phyloP scores from a whole-genome alignment of 2,329 filamentous ascomycete genomes.

The Sodiomyces alkalinus region DNA sequence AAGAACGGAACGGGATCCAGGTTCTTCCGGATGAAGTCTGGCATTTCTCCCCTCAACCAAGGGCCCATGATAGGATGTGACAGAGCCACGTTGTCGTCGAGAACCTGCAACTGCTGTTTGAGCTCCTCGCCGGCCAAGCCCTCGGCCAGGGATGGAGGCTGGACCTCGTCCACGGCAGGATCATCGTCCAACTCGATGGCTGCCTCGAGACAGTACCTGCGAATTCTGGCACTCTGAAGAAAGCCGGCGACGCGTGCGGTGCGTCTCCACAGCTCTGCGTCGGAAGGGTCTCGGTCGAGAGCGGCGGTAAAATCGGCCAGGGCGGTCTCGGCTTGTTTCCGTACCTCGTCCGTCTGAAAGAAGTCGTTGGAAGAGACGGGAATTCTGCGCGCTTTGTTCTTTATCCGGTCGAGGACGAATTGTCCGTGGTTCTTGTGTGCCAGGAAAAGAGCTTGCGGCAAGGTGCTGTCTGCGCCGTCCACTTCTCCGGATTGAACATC shows the following conservation, averaged over 20 bases:
- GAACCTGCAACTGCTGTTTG: constrained; percentile 35
- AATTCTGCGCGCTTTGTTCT: constrained; percentile 26
- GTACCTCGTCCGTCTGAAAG: constrained; percentile 21
- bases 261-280: constrained; percentile 50
- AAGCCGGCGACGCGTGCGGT: constrained; percentile 42
- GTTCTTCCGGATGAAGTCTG: constrained; percentile 32
- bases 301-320: constrained; percentile 42
- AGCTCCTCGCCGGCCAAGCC: constrained; percentile 47
- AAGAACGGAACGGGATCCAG: constrained; percentile 49
- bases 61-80: constrained; percentile 46
- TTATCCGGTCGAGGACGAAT: constrained; percentile 67
- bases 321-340: constrained; percentile 26
- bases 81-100: constrained; percentile 39
- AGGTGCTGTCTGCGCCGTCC: constrained; percentile 62
- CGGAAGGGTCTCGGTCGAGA: constrained; percentile 49
- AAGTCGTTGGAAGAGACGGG: constrained; percentile 13
- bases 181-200: constrained; percentile 54
- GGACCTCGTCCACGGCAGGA: constrained; percentile 44
- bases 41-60: constrained; percentile 36
- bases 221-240: constrained; percentile 39
- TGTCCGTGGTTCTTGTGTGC: constrained; percentile 94
- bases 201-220: constrained; percentile 48
- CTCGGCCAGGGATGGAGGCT: constrained; percentile 47
- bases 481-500: constrained; percentile 44
- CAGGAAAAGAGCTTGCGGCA: constrained; percentile 82